Evolutionary conservation across 2,329 filamentous ascomycete species (phyloP).

Genomic region (Colletotrichum spinosum): DNA sequence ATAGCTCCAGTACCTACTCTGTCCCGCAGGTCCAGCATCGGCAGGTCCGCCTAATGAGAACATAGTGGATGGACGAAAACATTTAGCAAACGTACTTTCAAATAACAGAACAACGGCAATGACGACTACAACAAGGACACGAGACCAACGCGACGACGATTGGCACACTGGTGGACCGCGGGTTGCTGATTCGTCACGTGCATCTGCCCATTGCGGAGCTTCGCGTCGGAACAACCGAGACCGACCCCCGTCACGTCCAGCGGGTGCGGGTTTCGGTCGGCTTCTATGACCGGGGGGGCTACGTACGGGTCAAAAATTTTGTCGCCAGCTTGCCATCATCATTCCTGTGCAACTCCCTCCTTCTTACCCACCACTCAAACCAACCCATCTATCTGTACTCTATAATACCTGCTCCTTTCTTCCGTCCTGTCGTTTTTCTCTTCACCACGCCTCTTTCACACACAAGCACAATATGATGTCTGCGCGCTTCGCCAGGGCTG

Average conservation of each 20-base stretch:
- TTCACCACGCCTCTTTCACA: conserved; percentile 43
- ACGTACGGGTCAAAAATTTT: conserved; percentile 53
- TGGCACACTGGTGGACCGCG: too few species aligned
- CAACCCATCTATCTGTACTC: conserved; percentile 34
- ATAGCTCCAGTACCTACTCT: too few species aligned
- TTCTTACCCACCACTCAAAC: conserved; percentile 10
- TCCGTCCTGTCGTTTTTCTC: conserved; percentile 39
- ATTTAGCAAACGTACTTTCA: too few species aligned
- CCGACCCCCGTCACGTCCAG: conserved; percentile 5
- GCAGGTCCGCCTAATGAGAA: too few species aligned
- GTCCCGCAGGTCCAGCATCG: too few species aligned
- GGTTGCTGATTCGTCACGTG: conserved; percentile 16
- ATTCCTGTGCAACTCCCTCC: conserved; percentile 30
- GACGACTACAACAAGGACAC: too few species aligned
- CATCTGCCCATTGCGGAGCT: not conserved
- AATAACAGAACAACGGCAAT: too few species aligned
- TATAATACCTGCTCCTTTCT: conserved; percentile 36
- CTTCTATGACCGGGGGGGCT: conserved; percentile 53
- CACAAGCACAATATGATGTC: conserved; percentile 71
- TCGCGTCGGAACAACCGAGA: conserved; percentile 26
- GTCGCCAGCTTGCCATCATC: conserved; percentile 40
- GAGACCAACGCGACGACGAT: too few species aligned
- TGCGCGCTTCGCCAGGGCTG: conserved; percentile 79
- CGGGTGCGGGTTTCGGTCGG: conserved; percentile 54
- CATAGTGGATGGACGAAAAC: too few species aligned